Percentiles rank a stretch among this genome's conserved stretches.
Conservation (phyloP, 129 eudicot species). For the Flaveria trinervia region DNA sequence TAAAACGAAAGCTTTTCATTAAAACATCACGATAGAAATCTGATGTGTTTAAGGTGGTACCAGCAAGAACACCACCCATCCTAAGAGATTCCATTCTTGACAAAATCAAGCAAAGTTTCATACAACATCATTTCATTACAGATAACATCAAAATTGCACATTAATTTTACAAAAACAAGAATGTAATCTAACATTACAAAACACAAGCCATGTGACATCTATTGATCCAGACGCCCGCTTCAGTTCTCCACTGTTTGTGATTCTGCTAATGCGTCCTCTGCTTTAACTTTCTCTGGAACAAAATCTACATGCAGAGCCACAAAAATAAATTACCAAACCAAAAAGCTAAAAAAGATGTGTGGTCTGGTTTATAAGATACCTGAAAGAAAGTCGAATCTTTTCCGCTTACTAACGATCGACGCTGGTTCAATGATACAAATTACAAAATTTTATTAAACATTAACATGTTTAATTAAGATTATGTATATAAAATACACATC, state of each 20-base stretch:
- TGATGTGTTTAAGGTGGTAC: too few species aligned
- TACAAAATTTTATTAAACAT: not conserved
- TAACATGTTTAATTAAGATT: not conserved
- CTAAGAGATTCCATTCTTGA: not conserved
- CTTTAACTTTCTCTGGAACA: slow-evolving; percentile 84
- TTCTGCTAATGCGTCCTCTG: slow-evolving; percentile 68
- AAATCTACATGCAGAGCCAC: slow-evolving; percentile 44
- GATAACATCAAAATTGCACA: slow-evolving; percentile 11
- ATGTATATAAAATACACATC: too few species aligned
- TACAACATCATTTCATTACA: not conserved
- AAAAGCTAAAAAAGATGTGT: not conserved
- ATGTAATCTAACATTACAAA: not conserved
- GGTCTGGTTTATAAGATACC: slow-evolving; percentile 36
- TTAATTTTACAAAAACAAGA: not conserved
- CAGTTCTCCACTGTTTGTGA: slow-evolving; percentile 40
- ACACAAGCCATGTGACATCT: not conserved
- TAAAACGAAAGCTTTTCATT: too few species aligned
- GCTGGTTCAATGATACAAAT: slow-evolving; percentile 55
- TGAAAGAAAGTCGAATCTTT: slow-evolving; percentile 75
- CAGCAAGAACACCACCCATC: too few species aligned
- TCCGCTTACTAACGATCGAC: slow-evolving; percentile 51
- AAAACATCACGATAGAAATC: too few species aligned
- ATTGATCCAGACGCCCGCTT: slow-evolving; percentile 13
- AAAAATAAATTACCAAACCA: not conserved
- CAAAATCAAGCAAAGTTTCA: not conserved